Percentiles rank a stretch among this genome's conserved stretches.
Evolutionary conservation across 1,284 basidiomycete species (phyloP).

Genomic region (Ustilago lituana): DNA sequence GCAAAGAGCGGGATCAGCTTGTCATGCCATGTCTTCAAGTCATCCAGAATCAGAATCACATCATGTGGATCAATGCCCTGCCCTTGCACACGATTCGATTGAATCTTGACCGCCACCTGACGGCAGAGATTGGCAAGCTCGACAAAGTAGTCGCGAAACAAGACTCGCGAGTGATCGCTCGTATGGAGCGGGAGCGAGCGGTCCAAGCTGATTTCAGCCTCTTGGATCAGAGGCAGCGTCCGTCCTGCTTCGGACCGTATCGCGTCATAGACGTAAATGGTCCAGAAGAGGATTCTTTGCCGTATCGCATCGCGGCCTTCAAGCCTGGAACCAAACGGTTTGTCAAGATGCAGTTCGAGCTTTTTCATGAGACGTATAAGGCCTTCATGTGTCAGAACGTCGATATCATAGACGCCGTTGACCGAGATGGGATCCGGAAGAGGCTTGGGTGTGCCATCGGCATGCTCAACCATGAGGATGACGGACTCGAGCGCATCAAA

Average conservation of each 20-base stretch:
- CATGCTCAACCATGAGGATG: constrained; percentile 29
- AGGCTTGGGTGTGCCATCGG: constrained; percentile 9
- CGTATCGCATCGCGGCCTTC: constrained; percentile 28
- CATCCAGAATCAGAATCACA: constrained; percentile 22
- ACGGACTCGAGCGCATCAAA: constrained; percentile 33
- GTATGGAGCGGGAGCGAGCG: not conserved
- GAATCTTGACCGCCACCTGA: constrained; percentile 9
- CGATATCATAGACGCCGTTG: constrained; percentile 28
- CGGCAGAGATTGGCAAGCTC: constrained; percentile 26
- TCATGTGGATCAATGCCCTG: constrained; percentile 18
- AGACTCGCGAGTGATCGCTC: not conserved
- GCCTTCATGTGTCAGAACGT: constrained; percentile 28
- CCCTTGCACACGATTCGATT: constrained; percentile 11
- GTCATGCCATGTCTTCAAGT: constrained; percentile 20
- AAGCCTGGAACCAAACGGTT: constrained; percentile 25
- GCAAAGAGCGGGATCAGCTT: constrained; percentile 6
- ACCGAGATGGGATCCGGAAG: constrained; percentile 32
- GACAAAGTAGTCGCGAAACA: constrained; percentile 26
- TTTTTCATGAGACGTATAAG: constrained; percentile 33
- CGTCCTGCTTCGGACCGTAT: constrained; percentile 34
- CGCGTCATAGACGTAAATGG: constrained; percentile 41
- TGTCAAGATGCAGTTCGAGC: constrained; percentile 31
- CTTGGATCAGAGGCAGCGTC: constrained; percentile 16
- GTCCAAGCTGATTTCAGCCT: constrained; percentile 19
- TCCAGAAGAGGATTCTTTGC: constrained; percentile 35